Evolutionary conservation across 768 basidiomycete species (phyloP).

Genomic region (Podaxis sp.): DNA sequence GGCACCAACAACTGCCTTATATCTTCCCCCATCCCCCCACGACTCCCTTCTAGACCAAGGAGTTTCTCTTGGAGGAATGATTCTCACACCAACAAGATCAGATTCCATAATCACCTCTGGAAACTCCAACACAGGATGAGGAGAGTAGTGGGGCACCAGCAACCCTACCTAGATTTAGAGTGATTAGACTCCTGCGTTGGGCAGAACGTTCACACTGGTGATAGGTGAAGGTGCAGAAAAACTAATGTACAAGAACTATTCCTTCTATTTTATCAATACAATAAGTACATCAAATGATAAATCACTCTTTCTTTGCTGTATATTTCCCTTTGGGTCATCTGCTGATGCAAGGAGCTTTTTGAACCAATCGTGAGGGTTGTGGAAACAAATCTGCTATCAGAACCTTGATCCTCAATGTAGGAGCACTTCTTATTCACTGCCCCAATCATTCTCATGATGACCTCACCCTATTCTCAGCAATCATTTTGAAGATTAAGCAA

Average conservation of each 20-base stretch:
- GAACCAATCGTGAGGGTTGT: not conserved
- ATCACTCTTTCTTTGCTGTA: not conserved
- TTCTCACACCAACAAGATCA: constrained; percentile 1
- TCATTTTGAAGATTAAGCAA: constrained; percentile 23
- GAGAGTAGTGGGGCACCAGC: not conserved
- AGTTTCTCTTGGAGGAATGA: constrained; percentile 5
- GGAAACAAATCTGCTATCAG: too few species aligned
- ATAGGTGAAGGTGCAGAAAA: not conserved
- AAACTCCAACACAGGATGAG: not conserved
- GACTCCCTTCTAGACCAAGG: not conserved
- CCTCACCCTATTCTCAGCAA: too few species aligned
- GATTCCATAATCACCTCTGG: not conserved
- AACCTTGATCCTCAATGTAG: constrained; percentile 27
- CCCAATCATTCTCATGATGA: too few species aligned
- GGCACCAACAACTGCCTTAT: not conserved
- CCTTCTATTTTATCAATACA: not conserved
- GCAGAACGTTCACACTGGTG: constrained; percentile 1
- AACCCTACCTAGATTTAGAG: not conserved
- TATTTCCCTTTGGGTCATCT: not conserved
- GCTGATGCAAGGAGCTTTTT: not conserved
- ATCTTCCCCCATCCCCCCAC: not conserved
- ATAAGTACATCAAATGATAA: not conserved
- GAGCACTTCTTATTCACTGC: too few species aligned
- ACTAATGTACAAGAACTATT: not conserved
- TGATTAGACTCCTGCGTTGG: not conserved